A percentile compares a stretch with the other conserved stretches of the same genome.
These are phyloP conservation scores for Lachancea lanzarotensis DNA, from an alignment of 805 yeast genomes.

Conservation along the genomic window DNA sequence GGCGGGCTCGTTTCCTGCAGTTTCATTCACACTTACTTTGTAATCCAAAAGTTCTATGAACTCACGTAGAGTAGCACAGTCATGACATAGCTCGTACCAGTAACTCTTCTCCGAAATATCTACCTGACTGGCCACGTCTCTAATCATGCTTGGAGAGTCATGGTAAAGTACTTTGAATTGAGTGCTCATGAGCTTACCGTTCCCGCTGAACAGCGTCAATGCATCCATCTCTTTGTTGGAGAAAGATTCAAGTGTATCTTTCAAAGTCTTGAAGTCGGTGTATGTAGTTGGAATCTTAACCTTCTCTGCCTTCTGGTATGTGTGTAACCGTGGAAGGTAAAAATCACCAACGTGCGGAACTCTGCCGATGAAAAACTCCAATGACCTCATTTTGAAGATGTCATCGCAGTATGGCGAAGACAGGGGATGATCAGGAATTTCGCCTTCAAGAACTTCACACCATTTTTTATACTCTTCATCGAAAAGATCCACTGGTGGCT, in stretches of 20 bases:
- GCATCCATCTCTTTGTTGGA: conserved; percentile 22
- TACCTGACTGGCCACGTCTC: conserved; percentile 14
- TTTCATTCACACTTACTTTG: conserved; percentile 10
- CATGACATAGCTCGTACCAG: conserved; percentile 29
- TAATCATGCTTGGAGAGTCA: conserved; percentile 20
- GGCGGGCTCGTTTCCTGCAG: conserved; percentile 7
- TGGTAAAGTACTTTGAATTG: conserved; percentile 26
- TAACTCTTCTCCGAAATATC: conserved; percentile 13
- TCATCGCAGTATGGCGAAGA: conserved; percentile 26
- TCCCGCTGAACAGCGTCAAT: conserved; percentile 17
- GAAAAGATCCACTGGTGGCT: conserved; percentile 2
- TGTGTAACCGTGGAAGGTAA: conserved; percentile 26
- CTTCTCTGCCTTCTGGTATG: conserved; percentile 14
- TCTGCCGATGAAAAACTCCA: conserved; percentile 30
- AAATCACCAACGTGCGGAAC: conserved; percentile 30
- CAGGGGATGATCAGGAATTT: conserved; percentile 24
- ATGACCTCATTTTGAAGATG: conserved; percentile 22
- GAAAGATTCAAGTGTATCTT: conserved; percentile 17
- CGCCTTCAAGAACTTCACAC: conserved; percentile 21
- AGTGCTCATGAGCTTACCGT: conserved; percentile 19
- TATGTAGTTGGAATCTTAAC: conserved; percentile 15
- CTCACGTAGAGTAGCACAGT: conserved; percentile 19
- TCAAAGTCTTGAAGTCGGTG: conserved; percentile 17
- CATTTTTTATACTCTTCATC: conserved; percentile 23
- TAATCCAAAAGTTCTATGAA: conserved; percentile 21